These are phyloP conservation scores for Leccinellum albellum DNA, from an alignment of 768 basidiomycete species.

Conservation along the genomic window DNA sequence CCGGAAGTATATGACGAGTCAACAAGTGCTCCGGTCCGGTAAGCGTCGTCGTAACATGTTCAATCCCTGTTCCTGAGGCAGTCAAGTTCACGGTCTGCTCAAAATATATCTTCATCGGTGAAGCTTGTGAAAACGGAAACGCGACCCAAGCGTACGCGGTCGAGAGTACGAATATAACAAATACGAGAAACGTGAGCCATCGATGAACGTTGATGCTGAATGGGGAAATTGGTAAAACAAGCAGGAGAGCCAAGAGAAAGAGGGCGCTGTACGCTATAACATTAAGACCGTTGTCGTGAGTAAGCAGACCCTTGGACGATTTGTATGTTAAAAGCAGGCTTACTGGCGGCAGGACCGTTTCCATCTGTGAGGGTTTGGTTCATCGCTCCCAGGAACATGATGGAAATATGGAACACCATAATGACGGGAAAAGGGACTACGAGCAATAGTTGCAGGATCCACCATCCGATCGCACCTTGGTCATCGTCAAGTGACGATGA, in stretches of 20 bases:
- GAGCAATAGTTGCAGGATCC: constrained; percentile 58
- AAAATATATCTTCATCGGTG: constrained; percentile 72
- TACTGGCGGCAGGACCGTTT: constrained; percentile 45
- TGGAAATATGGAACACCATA: constrained; percentile 47
- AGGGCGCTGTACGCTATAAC: constrained; percentile 47
- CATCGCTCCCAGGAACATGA: constrained; percentile 45
- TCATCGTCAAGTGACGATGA: constrained; percentile 5
- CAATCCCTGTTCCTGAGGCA: constrained; percentile 19
- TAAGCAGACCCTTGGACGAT: neutral
- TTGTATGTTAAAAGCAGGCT: constrained; percentile 18
- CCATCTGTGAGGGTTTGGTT: constrained; percentile 65
- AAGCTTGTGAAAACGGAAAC: constrained; percentile 60
- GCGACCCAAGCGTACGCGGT: constrained; percentile 42
- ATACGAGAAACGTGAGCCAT: constrained; percentile 32
- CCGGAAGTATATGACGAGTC: constrained; percentile 39
- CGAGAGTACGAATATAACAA: constrained; percentile 41
- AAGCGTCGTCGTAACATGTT: constrained; percentile 41
- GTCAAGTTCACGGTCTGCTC: constrained; percentile 53
- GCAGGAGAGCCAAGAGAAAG: constrained; percentile 45
- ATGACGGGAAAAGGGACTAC: constrained; percentile 52
- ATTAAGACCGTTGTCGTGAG: neutral
- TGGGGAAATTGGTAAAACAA: constrained; percentile 59
- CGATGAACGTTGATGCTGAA: constrained; percentile 55
- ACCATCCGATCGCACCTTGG: constrained; percentile 38
- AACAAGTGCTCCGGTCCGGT: constrained; percentile 45